These are phyloP conservation scores for Cladosporium halotolerans DNA, from an alignment of 2,329 filamentous ascomycete genomes.

Conservation along the genomic window DNA sequence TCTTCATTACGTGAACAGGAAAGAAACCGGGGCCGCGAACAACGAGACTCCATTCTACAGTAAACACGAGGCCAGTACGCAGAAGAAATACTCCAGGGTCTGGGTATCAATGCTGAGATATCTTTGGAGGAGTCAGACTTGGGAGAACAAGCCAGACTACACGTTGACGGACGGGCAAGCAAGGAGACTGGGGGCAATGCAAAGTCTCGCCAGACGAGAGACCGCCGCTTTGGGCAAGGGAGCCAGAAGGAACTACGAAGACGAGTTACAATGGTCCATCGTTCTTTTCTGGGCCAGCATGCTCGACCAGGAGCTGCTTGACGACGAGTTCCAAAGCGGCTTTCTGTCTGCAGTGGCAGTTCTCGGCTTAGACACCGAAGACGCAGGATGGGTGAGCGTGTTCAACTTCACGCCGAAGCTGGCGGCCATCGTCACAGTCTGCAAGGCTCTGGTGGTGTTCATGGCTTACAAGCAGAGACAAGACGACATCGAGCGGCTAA, in stretches of 20 bases:
- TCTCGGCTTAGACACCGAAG: neutral
- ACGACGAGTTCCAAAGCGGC: neutral
- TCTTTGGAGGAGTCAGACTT: neutral
- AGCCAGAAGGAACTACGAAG: neutral
- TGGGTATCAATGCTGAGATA: neutral
- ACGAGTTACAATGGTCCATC: neutral
- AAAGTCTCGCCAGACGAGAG: neutral
- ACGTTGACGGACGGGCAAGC: neutral
- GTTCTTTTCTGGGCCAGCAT: neutral
- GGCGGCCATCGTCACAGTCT: conserved; percentile 2
- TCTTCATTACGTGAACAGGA: neutral
- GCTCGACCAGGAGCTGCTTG: neutral
- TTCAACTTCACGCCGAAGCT: neutral
- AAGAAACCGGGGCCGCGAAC: neutral
- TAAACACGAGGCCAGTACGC: neutral
- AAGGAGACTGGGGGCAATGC: neutral
- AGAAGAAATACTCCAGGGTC: neutral
- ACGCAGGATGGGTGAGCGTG: neutral
- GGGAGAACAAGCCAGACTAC: neutral
- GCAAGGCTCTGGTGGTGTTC: conserved; percentile 1
- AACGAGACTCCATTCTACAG: neutral
- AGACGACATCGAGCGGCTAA: neutral
- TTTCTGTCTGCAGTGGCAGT: neutral
- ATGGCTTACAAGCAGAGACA: neutral
- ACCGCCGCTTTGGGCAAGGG: neutral